phyloP scores from a whole-genome alignment of 1,284 basidiomycete genomes.

The Fomitopsis pinicola region DNA sequence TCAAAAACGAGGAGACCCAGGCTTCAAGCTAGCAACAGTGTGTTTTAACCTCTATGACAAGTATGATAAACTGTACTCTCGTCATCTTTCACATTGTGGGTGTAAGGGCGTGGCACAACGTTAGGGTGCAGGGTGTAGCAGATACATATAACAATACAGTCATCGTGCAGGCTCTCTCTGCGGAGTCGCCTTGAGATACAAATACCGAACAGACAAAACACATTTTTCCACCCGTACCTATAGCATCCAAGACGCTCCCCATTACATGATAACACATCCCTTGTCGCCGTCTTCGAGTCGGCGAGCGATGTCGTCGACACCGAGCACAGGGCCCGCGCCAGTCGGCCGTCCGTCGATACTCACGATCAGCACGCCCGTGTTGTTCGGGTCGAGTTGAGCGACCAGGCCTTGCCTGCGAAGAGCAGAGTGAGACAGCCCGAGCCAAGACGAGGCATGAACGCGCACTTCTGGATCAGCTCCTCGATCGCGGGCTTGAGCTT shows the following conservation, averaged over 20 bases:
- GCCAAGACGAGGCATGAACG: slow-evolving; percentile 13
- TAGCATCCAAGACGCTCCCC: neutral
- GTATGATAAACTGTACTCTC: too few relatives aligned
- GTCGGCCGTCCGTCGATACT: slow-evolving; percentile 50
- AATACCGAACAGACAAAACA: neutral
- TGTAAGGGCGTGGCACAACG: too few relatives aligned
- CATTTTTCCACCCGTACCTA: neutral
- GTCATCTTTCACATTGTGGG: too few relatives aligned
- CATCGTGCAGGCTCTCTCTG: neutral
- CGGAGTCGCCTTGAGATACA: neutral
- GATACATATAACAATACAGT: slow-evolving; percentile 2
- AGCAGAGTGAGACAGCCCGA: neutral
- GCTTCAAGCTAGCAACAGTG: too few relatives aligned
- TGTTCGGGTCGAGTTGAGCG: slow-evolving; percentile 79
- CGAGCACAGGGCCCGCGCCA: slow-evolving; percentile 43
- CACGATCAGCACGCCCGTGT: slow-evolving; percentile 85
- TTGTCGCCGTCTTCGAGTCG: slow-evolving; percentile 49
- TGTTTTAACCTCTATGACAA: too few relatives aligned
- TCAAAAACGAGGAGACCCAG: too few relatives aligned
- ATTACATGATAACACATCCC: slow-evolving; percentile 71
- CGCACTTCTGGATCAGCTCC: slow-evolving; percentile 77
- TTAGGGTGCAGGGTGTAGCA: neutral
- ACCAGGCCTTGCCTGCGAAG: slow-evolving; percentile 60
- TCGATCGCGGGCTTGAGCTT: slow-evolving; percentile 95
- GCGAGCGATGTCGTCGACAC: slow-evolving; percentile 56